Evolutionary conservation across 2,329 filamentous ascomycete species (phyloP).

Genomic region (Penicillium sp.): DNA sequence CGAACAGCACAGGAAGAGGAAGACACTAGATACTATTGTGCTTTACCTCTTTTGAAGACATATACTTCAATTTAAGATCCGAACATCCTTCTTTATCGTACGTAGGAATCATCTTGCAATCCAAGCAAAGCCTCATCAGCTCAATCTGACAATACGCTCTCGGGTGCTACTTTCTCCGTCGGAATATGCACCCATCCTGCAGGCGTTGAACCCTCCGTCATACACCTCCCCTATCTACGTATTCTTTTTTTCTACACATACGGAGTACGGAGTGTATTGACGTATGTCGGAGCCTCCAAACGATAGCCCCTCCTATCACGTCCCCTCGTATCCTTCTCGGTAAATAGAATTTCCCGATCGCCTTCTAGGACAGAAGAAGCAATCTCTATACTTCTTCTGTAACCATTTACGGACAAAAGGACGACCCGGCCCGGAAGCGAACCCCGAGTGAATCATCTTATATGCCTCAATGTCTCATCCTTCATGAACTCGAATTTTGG

Average conservation of each 20-base stretch:
- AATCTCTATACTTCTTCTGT: not conserved
- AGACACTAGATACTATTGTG: too few relatives aligned
- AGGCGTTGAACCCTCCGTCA: not conserved
- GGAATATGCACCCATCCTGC: not conserved
- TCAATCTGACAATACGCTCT: not conserved
- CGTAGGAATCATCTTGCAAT: not conserved
- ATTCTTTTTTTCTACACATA: not conserved
- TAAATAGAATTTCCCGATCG: not conserved
- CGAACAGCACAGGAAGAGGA: not conserved
- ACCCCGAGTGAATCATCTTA: not conserved
- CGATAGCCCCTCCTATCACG: not conserved
- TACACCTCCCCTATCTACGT: not conserved
- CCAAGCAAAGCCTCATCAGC: not conserved
- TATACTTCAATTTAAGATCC: too few relatives aligned
- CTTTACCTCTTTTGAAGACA: too few relatives aligned
- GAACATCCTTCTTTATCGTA: not conserved
- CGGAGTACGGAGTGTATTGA: too few relatives aligned
- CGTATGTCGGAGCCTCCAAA: not conserved
- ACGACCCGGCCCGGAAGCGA: not conserved
- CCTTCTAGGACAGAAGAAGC: not conserved
- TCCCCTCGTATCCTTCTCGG: not conserved
- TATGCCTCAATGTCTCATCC: not conserved
- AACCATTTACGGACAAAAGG: not conserved
- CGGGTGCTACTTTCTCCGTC: not conserved
- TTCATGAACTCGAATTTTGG: not conserved